Conservation (phyloP, 2,329 filamentous ascomycete species). For the Byssothecium circinans region DNA sequence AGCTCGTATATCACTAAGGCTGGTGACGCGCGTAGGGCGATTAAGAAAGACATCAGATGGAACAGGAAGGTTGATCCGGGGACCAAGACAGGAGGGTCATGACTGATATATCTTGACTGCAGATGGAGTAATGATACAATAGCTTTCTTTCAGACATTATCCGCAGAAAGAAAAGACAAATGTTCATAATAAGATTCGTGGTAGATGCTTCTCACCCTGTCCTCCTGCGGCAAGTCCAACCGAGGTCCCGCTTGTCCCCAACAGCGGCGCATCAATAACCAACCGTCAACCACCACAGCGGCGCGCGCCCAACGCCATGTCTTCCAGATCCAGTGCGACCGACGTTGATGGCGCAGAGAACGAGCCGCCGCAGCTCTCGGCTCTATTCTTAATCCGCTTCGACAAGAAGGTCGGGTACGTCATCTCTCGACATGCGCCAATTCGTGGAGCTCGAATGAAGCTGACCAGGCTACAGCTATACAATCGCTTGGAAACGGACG, state of each 20-base stretch:
- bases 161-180: too few relatives aligned
- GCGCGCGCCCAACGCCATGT: slow-evolving; percentile 17
- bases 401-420: slow-evolving; percentile 84
- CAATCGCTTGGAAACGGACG: slow-evolving; percentile 83
- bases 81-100: too few relatives aligned
- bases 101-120: too few relatives aligned
- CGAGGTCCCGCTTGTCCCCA: background rate
- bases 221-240: background rate
- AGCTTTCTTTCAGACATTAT: too few relatives aligned
- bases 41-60: too few relatives aligned
- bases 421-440: background rate
- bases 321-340: slow-evolving; percentile 36
- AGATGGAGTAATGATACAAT: too few relatives aligned
- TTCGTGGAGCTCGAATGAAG: background rate
- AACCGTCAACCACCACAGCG: background rate
- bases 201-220: too few relatives aligned
- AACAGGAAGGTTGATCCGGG: too few relatives aligned
- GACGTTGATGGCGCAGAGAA: slow-evolving; percentile 25
- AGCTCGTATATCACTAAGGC: too few relatives aligned
- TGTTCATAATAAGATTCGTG: too few relatives aligned
- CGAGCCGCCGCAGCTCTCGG: slow-evolving; percentile 53
- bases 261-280: background rate
- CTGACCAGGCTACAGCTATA: slow-evolving; percentile 57
- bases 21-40: too few relatives aligned
- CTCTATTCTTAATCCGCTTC: slow-evolving; percentile 86